Evolutionary conservation across 768 basidiomycete genomes (phyloP).

Genomic region (Rhizopogon salebrosus): DNA sequence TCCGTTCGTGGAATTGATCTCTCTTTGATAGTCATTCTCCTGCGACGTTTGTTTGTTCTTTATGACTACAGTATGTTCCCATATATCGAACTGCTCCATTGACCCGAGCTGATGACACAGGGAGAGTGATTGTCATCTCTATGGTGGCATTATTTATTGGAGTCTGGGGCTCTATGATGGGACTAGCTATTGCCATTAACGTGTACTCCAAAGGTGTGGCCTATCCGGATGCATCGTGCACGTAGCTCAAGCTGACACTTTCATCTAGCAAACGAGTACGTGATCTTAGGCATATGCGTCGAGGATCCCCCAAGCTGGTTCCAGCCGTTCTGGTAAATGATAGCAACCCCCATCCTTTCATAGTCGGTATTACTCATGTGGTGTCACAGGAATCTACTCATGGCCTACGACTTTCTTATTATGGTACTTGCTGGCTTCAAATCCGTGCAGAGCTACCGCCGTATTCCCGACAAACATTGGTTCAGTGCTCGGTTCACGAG

Average conservation of each 20-base stretch:
- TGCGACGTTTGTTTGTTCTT: constrained; percentile 1
- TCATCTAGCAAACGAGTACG: neutral
- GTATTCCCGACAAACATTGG: constrained; percentile 2
- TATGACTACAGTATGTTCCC: neutral
- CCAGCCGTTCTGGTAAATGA: neutral
- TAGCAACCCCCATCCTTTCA: neutral
- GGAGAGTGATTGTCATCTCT: neutral
- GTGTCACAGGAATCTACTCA: neutral
- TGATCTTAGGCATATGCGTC: neutral
- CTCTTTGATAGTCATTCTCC: neutral
- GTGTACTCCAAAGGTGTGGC: neutral
- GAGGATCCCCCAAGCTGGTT: constrained; percentile 1
- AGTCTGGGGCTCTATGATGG: neutral
- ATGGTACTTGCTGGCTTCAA: neutral
- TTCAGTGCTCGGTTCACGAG: constrained; percentile 1
- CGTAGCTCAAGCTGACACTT: neutral
- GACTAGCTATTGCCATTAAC: neutral
- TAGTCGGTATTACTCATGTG: neutral
- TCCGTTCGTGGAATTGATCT: neutral
- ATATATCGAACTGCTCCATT: neutral
- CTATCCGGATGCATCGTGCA: neutral
- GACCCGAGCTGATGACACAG: neutral
- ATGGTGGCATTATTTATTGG: neutral
- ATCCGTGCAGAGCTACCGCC: constrained; percentile 3
- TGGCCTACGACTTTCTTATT: constrained; percentile 1